These are phyloP conservation scores for Cyclaneusma minus DNA, from an alignment of 2,329 filamentous ascomycete species.

Conservation along the genomic window DNA sequence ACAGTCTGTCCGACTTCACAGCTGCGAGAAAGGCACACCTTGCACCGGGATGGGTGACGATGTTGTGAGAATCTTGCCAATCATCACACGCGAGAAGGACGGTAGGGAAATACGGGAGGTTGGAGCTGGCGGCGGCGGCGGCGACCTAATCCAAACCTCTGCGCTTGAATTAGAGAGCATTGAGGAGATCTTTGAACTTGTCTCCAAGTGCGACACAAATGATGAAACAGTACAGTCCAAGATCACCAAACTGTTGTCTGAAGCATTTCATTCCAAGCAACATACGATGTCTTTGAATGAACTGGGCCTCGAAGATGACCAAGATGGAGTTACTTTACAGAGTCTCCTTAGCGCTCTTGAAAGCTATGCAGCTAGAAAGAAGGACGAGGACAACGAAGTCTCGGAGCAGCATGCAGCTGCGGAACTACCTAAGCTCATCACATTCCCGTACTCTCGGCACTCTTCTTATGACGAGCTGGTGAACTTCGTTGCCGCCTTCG, in stretches of 20 bases:
- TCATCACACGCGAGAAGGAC: slow-evolving; percentile 47
- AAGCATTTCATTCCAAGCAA: slow-evolving; percentile 9
- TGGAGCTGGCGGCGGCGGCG: slow-evolving; percentile 65
- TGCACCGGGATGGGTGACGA: slow-evolving; percentile 33
- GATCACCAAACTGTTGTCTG: slow-evolving; percentile 11
- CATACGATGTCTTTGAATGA: slow-evolving; percentile 12
- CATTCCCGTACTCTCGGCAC: slow-evolving; percentile 78
- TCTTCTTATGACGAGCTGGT: slow-evolving; percentile 75
- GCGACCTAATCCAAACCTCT: slow-evolving; percentile 53
- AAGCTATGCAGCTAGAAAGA: slow-evolving; percentile 8
- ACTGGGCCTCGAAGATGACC: slow-evolving; percentile 7
- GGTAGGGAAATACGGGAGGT: slow-evolving; percentile 54
- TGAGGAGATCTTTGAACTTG: slow-evolving; percentile 27
- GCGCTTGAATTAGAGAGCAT: slow-evolving; percentile 48
- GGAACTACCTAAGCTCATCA: slow-evolving; percentile 23
- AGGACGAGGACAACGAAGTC: neutral
- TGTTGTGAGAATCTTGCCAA: slow-evolving; percentile 63
- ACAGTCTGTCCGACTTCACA: slow-evolving; percentile 55
- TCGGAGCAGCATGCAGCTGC: slow-evolving; percentile 8
- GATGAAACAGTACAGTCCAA: slow-evolving; percentile 21
- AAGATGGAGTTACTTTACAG: slow-evolving; percentile 10
- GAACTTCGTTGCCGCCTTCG: slow-evolving; percentile 49
- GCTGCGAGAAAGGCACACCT: slow-evolving; percentile 61
- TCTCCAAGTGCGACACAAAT: slow-evolving; percentile 25
- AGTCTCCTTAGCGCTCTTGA: slow-evolving; percentile 10